phyloP scores from a whole-genome alignment of 306 rosid genomes.

The Cyamopsis tetragonoloba region DNA sequence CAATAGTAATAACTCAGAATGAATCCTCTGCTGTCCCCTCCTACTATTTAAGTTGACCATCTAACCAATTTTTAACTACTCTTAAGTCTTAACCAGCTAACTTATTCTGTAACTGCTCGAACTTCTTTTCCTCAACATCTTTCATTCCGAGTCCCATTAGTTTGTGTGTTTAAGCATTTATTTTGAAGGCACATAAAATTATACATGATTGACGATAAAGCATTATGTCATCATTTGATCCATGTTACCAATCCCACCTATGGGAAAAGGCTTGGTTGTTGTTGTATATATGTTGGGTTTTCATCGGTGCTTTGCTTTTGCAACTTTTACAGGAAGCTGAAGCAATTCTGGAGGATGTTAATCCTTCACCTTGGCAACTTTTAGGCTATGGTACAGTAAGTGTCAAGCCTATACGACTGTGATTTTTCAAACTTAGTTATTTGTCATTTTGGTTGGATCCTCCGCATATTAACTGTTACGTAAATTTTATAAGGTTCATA shows the following conservation, averaged over 20 bases:
- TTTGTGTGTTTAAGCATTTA: neutral
- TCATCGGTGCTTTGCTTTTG: slow-evolving; percentile 13
- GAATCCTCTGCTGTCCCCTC: neutral
- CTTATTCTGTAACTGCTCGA: neutral
- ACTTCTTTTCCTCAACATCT: neutral
- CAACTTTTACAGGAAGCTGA: slow-evolving; percentile 78
- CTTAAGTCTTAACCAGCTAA: neutral
- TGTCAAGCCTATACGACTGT: slow-evolving; percentile 13
- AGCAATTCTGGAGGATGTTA: slow-evolving; percentile 77
- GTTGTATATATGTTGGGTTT: neutral
- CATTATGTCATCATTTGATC: too few species aligned
- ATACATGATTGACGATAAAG: too few species aligned
- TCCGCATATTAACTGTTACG: neutral
- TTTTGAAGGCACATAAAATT: neutral
- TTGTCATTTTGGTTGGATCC: slow-evolving; percentile 22
- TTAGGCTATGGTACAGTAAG: slow-evolving; percentile 80
- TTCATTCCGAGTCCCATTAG: neutral
- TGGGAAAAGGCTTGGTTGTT: too few species aligned
- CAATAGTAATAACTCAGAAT: neutral
- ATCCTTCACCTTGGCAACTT: slow-evolving; percentile 63
- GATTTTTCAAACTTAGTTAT: slow-evolving; percentile 16
- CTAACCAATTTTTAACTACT: neutral
- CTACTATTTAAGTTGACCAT: neutral
- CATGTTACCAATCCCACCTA: too few species aligned
- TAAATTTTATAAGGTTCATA: neutral